phyloP scores from a whole-genome alignment of 495 filamentous ascomycete species.

The Neurospora pannonica region DNA sequence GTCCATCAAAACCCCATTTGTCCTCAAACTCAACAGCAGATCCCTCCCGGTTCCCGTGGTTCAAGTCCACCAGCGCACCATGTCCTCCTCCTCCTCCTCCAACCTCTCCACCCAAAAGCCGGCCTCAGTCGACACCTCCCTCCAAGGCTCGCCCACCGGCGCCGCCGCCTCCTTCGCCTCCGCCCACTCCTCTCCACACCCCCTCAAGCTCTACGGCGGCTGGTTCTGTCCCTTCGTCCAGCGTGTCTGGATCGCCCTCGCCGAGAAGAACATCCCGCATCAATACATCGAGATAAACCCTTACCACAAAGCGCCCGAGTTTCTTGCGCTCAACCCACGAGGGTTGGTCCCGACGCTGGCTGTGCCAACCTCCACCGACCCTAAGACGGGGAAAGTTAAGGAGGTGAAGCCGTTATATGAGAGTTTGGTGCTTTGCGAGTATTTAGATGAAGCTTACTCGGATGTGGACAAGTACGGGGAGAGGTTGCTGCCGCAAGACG shows the following conservation, averaged over 20 bases:
- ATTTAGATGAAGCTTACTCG: constrained; percentile 55
- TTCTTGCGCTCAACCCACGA: constrained; percentile 57
- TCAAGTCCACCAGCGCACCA: background rate
- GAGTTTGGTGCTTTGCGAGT: constrained; percentile 57
- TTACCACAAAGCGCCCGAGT: constrained; percentile 54
- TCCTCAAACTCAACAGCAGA: background rate
- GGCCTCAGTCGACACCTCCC: constrained; percentile 11
- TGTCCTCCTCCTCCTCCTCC: background rate
- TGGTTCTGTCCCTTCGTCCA: constrained; percentile 54
- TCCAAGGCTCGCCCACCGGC: constrained; percentile 13
- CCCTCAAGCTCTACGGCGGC: constrained; percentile 38
- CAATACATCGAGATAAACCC: constrained; percentile 68
- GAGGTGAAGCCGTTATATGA: constrained; percentile 53
- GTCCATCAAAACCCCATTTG: background rate
- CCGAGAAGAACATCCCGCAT: constrained; percentile 62
- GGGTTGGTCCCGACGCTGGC: constrained; percentile 59
- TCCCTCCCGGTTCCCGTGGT: background rate
- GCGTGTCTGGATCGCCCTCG: constrained; percentile 55
- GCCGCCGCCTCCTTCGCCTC: constrained; percentile 26
- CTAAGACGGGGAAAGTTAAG: constrained; percentile 13
- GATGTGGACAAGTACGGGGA: constrained; percentile 19
- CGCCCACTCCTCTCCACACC: constrained; percentile 22
- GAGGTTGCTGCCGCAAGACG: constrained; percentile 43
- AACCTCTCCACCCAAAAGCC: background rate
- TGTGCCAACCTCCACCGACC: constrained; percentile 9